A percentile compares a stretch with the other conserved stretches of the same genome.
Evolutionary conservation across 306 rosid genomes (phyloP).

Genomic region (Rosa rugosa): DNA sequence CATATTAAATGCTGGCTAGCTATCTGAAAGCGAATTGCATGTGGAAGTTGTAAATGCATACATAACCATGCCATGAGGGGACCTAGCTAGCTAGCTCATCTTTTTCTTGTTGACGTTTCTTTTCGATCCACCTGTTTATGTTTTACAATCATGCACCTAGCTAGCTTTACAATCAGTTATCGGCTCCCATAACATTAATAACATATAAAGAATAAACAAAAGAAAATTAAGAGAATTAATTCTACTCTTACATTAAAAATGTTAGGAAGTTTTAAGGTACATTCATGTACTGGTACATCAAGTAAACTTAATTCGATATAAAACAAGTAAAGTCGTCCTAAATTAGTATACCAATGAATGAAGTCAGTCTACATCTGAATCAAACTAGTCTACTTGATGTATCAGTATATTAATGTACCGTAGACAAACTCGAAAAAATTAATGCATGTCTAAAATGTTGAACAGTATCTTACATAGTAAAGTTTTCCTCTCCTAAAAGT

Average conservation of each 20-base stretch:
- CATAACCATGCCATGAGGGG: constrained; percentile 24
- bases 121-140: not conserved
- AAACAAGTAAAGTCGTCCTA: too few species aligned
- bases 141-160: not conserved
- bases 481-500: too few species aligned
- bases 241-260: not conserved
- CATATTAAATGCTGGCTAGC: not conserved
- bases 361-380: too few species aligned
- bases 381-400: too few species aligned
- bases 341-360: too few species aligned
- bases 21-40: constrained; percentile 52
- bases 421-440: too few species aligned
- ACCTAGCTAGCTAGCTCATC: constrained; percentile 16
- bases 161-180: not conserved
- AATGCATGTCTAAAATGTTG: too few species aligned
- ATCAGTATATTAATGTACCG: too few species aligned
- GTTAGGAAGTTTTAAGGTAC: too few species aligned
- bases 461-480: too few species aligned
- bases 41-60: constrained; percentile 58
- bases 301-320: too few species aligned
- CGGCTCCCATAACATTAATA: not conserved
- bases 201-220: not conserved
- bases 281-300: too few species aligned
- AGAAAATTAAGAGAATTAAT: not conserved
- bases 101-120: not conserved